These are phyloP conservation scores for button mushroom (Agaricus bisporus) DNA, from an alignment of 768 basidiomycete species.

Conservation along the genomic window DNA sequence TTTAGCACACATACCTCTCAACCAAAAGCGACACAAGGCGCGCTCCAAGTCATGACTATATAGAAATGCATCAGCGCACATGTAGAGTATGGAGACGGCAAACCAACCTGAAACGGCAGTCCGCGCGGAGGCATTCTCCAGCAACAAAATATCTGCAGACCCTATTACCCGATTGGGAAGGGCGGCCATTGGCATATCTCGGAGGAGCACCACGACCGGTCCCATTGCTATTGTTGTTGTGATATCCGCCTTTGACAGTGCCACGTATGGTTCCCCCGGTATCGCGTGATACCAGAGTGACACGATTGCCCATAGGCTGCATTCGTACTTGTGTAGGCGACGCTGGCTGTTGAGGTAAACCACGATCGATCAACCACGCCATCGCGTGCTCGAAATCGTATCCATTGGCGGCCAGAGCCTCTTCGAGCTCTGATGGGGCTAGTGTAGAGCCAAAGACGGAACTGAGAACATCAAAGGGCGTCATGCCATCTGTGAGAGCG, in stretches of 20 bases:
- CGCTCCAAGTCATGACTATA: conserved; percentile 93
- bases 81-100: not conserved
- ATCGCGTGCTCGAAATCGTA: conserved; percentile 97
- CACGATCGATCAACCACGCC: conserved; percentile 86
- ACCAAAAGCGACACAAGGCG: conserved; percentile 95
- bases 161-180: conserved; percentile 56
- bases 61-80: conserved; percentile 7
- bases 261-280: conserved; percentile 23
- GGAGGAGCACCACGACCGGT: conserved; percentile 25
- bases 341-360: conserved; percentile 30
- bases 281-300: conserved; percentile 62
- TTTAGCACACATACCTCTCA: conserved; percentile 95
- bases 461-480: conserved; percentile 92
- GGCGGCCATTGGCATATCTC: conserved; percentile 49
- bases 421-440: conserved; percentile 87
- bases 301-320: conserved; percentile 61
- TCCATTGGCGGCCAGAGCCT: conserved; percentile 79
- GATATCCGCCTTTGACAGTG: conserved; percentile 30
- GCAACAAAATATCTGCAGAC: conserved; percentile 97
- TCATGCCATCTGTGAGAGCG: conserved; percentile 86
- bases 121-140: conserved; percentile 91
- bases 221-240: conserved; percentile 19
- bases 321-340: conserved; percentile 44
- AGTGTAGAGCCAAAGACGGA: conserved; percentile 92
- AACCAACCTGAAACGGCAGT: conserved; percentile 93